Evolutionary conservation across 2,329 filamentous ascomycete species (phyloP), one percentile per base, ranked within the genome.

Genomic region (Dactylonectria estremocensis): DNA sequence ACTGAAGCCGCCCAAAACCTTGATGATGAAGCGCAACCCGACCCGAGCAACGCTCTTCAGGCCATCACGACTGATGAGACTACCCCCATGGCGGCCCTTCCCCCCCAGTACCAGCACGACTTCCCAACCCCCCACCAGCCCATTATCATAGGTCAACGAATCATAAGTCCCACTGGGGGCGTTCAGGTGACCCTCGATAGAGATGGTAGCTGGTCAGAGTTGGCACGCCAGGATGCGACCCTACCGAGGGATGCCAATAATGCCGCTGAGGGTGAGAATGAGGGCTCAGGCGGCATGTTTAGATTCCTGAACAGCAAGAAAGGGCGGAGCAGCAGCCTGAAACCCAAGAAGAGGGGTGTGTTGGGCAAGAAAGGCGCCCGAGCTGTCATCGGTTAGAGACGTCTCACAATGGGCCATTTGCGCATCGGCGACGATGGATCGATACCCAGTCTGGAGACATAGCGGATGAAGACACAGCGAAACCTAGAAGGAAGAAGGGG

Each of bases 311-410:
- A 40, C 3, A 40, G 35, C 35, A 40, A 40, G 35, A 40, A 40
- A 40, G 35, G 35, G 35, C 13, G 11, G 35, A 16, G 10, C 35
- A 13, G 13, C 35, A 40, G 35, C 35, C 35, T 13, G 35, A 40
- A 40, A 40, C 35, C 35, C 35, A 40, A 40, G 35, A 40, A 40
- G 9, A 40, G 35, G 35, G 24, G 24, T 66, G 95, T 99, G 10
- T 79, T 98, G 66, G 96, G 96, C 64, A 98, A 98, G 79, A 95
- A 98, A 79, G 96, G 96, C n/a, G 95, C 96, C 10, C 88, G 96
- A 78, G 91, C 94, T 71, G 89, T 95, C 64, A 92, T 95, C 92
- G 57, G 94, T 92, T 3, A 84, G 95, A 45, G 33, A 54, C 60
- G 66, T 65, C 73, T 71, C 68, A 58, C 35, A 63, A 52, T 52